Evolutionary conservation across 2,329 filamentous ascomycete species (phyloP).

Genomic region (Colletotrichum salicis): DNA sequence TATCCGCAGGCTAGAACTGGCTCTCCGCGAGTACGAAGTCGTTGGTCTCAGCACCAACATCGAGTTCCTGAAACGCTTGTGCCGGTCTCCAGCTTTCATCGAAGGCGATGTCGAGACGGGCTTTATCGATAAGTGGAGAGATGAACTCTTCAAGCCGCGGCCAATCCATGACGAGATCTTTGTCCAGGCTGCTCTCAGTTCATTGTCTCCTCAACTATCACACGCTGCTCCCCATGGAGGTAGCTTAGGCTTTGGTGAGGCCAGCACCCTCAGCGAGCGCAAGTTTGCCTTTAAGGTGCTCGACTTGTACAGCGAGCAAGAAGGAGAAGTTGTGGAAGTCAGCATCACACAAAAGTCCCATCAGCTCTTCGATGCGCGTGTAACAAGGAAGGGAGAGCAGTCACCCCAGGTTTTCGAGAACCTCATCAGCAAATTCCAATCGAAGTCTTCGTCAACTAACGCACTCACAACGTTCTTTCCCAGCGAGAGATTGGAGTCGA

Average conservation of each 20-base stretch:
- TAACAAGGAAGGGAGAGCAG: slow-evolving; percentile 55
- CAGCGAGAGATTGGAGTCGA: slow-evolving; percentile 80
- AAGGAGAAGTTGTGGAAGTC: slow-evolving; percentile 69
- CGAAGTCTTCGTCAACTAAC: slow-evolving; percentile 42
- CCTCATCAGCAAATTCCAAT: slow-evolving; percentile 53
- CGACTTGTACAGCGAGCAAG: slow-evolving; percentile 72
- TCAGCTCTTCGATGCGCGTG: slow-evolving; percentile 57
- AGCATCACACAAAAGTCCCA: slow-evolving; percentile 59
- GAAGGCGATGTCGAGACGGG: slow-evolving; percentile 92
- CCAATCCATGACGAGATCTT: slow-evolving; percentile 77
- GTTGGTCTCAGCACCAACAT: slow-evolving; percentile 95
- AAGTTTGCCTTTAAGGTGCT: slow-evolving; percentile 63
- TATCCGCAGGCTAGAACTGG: slow-evolving; percentile 82
- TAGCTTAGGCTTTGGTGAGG: slow-evolving; percentile 65
- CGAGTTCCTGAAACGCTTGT: slow-evolving; percentile 92
- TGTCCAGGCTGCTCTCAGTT: slow-evolving; percentile 82
- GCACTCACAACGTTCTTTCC: slow-evolving; percentile 81
- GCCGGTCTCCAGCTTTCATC: slow-evolving; percentile 83
- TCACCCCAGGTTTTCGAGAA: slow-evolving; percentile 54
- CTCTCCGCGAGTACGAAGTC: slow-evolving; percentile 89
- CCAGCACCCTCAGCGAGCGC: slow-evolving; percentile 53
- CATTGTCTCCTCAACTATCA: slow-evolving; percentile 25
- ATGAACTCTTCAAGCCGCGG: slow-evolving; percentile 78
- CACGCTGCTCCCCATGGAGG: slow-evolving; percentile 55
- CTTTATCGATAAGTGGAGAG: slow-evolving; percentile 89